Evolutionary conservation across 306 rosid genomes (phyloP).

Genomic region (Ormosia semicastrata): DNA sequence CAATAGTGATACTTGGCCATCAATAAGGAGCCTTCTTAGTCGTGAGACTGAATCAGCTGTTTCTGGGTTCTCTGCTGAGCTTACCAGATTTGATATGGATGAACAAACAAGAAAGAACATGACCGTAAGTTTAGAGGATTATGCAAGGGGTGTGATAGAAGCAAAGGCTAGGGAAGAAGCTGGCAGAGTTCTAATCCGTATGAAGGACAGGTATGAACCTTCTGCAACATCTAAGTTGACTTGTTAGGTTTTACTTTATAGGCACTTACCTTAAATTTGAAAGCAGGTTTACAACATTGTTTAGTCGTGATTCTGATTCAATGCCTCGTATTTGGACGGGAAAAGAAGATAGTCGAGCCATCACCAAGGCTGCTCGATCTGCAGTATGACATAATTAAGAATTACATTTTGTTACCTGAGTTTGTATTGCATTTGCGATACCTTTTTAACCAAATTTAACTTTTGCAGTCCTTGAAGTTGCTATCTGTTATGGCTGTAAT

Average conservation of each 20-base stretch:
- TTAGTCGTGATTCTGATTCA: slow-evolving; percentile 85
- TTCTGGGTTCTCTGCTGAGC: slow-evolving; percentile 61
- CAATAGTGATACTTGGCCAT: slow-evolving; percentile 75
- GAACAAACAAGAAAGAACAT: slow-evolving; percentile 47
- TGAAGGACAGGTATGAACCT: slow-evolving; percentile 79
- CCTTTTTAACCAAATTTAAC: slow-evolving; percentile 5
- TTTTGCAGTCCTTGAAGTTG: slow-evolving; percentile 79
- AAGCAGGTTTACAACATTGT: slow-evolving; percentile 70
- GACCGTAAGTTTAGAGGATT: slow-evolving; percentile 44
- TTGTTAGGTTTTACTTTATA: background rate
- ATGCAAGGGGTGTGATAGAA: slow-evolving; percentile 76
- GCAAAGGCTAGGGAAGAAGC: slow-evolving; percentile 88
- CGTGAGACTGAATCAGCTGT: slow-evolving; percentile 76
- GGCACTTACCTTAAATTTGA: slow-evolving; percentile 35
- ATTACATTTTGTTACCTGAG: slow-evolving; percentile 1
- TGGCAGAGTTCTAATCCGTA: slow-evolving; percentile 69
- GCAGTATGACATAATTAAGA: slow-evolving; percentile 48
- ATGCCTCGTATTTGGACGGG: slow-evolving; percentile 97
- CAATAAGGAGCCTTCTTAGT: slow-evolving; percentile 64
- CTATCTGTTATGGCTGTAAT: slow-evolving; percentile 78
- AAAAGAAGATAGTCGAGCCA: slow-evolving; percentile 77
- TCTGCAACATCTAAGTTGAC: slow-evolving; percentile 9
- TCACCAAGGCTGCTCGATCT: slow-evolving; percentile 79
- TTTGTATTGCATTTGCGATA: slow-evolving; percentile 7
- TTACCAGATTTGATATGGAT: slow-evolving; percentile 65